phyloP scores from a whole-genome alignment of 2,329 filamentous ascomycete genomes.

The Cryphonectria nitschkei region DNA sequence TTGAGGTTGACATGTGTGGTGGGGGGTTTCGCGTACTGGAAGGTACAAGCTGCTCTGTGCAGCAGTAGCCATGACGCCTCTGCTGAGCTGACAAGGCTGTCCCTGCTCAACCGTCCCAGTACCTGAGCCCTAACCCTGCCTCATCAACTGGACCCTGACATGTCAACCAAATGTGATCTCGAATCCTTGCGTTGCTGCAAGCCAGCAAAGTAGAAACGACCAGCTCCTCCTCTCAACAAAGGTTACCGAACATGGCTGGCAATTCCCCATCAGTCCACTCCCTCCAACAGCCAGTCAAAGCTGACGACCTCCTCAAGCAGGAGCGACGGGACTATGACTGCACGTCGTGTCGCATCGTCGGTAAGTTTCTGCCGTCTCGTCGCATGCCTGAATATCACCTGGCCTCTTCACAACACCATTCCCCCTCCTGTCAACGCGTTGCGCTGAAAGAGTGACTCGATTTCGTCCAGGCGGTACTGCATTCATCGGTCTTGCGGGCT shows the following conservation, averaged over 20 bases:
- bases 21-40: neutral
- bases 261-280: conserved; percentile 55
- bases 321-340: conserved; percentile 68
- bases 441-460: neutral
- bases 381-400: neutral
- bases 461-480: conserved; percentile 66
- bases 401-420: too few relatives aligned
- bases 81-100: too few relatives aligned
- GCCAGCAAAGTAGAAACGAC: neutral
- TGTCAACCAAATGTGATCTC: too few relatives aligned
- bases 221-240: neutral
- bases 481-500: conserved; percentile 75
- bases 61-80: too few relatives aligned
- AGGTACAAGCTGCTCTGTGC: too few relatives aligned
- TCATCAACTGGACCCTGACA: too few relatives aligned
- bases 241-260: conserved; percentile 44
- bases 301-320: conserved; percentile 57
- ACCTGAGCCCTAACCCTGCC: too few relatives aligned
- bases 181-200: neutral
- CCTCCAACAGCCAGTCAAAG: conserved; percentile 64
- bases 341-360: conserved; percentile 70
- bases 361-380: conserved; percentile 51
- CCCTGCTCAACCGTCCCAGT: too few relatives aligned
- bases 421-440: neutral
- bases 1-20: neutral